These are phyloP conservation scores for Claviceps monticola DNA, from an alignment of 2,329 filamentous ascomycete species.

Conservation along the genomic window DNA sequence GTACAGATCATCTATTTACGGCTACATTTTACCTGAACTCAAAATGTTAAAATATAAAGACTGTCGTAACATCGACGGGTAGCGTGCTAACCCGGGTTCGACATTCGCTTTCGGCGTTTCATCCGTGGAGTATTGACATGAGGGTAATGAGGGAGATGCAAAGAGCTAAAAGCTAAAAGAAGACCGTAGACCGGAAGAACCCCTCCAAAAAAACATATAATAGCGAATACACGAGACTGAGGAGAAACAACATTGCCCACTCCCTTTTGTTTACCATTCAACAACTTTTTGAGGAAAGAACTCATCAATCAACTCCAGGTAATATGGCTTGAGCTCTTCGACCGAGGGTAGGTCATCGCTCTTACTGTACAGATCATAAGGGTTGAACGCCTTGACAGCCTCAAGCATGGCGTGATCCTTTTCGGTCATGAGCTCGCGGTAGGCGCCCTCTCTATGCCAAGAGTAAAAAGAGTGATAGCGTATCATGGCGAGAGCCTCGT, in stretches of 20 bases:
- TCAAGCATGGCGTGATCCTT: constrained; percentile 68
- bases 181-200: background rate
- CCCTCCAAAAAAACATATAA: background rate
- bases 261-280: constrained; percentile 19
- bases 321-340: constrained; percentile 55
- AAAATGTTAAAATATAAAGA: too few relatives aligned
- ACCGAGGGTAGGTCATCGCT: constrained; percentile 65
- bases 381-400: constrained; percentile 77
- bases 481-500: constrained; percentile 82
- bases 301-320: constrained; percentile 28
- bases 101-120: background rate
- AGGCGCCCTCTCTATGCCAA: constrained; percentile 75
- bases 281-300: constrained; percentile 26
- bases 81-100: background rate
- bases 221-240: background rate
- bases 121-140: background rate
- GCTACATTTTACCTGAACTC: too few relatives aligned
- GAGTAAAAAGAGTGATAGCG: constrained; percentile 88
- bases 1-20: too few relatives aligned
- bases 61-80: background rate
- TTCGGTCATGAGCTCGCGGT: constrained; percentile 68
- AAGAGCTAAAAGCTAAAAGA: background rate
- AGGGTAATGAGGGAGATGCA: background rate
- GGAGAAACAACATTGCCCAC: background rate
- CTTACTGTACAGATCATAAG: constrained; percentile 87